Evolutionary conservation across 305 asterid species (phyloP), one percentile per base, ranked within the genome.

Genomic region (Withania somnifera): DNA sequence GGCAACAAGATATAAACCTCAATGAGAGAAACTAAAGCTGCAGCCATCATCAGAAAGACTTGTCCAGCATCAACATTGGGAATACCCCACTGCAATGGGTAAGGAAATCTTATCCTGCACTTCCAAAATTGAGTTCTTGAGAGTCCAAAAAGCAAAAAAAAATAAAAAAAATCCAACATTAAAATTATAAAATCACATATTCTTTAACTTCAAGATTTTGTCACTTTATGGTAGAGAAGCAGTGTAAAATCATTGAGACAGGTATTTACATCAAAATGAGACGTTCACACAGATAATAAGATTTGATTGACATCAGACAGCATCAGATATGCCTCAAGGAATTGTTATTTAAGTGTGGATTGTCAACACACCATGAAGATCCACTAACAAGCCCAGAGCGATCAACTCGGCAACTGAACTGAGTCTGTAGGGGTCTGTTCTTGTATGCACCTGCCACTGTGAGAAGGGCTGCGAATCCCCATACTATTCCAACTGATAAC

Each of bases 51-150:
- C 81, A 95, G 91, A 76, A 91, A 24, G 78, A 83, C 88, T 56
- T 95, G 98, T 47, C 95, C 97, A 45, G n/a, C 87, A 51, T 92
- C 57, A 30, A 95, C 26, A 45, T 73, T 83, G 19, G 99, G 99
- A 54, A 52, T 84, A 66, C 98, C 99, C 99, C 99, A 95, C 84
- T 95, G 99, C 88, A 88, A 86, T 64, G 99, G 99, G 84, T 95
- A 93, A 14, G 99, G 99, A 85, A 95, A 34, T 84, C 97, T 90
- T 82, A 95, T 82, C 99, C 99, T 94, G 92, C 90, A 82, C 10
- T 61, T 86, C 10, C 60, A 45, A 67, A 81, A 69, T 22, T 7
- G 42, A 73, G 14, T 73, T 24, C 58, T 45, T 45, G 58, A 45
- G 79, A 42, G 38, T 4, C n/a, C n/a, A n/a, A 6, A 36, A 69